Percentiles rank a stretch among this genome's conserved stretches.
phyloP scores from a whole-genome alignment of 2,329 filamentous ascomycete genomes.

The Tolypocladium tropicale region DNA sequence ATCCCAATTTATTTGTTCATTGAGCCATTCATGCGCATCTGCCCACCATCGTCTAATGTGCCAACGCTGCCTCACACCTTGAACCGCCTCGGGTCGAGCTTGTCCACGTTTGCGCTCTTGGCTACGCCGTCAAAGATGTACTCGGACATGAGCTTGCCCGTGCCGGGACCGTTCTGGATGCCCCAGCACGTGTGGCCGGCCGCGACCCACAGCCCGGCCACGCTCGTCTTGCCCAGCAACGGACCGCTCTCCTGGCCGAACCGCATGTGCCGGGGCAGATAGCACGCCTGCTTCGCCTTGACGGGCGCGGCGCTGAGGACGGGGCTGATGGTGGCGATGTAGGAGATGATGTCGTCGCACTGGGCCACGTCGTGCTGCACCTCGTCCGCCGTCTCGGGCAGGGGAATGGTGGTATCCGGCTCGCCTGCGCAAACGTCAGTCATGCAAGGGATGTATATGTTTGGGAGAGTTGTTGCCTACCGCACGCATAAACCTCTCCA shows the following conservation, averaged over 20 bases:
- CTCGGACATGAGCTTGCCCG: slow-evolving; percentile 71
- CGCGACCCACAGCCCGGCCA: slow-evolving; percentile 68
- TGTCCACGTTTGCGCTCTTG: slow-evolving; percentile 55
- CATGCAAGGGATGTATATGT: too few relatives aligned
- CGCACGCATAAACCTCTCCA: slow-evolving; percentile 87
- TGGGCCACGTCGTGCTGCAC: slow-evolving; percentile 66
- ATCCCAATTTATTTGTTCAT: too few relatives aligned
- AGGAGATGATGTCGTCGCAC: slow-evolving; percentile 78
- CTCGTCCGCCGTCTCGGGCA: slow-evolving; percentile 65
- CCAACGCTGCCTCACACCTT: slow-evolving; percentile 29
- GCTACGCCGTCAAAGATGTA: slow-evolving; percentile 64
- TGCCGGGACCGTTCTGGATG: slow-evolving; percentile 89
- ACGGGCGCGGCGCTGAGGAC: slow-evolving; percentile 58
- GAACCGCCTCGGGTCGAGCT: slow-evolving; percentile 57
- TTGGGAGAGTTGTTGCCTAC: slow-evolving; percentile 26
- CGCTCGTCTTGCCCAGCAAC: slow-evolving; percentile 64
- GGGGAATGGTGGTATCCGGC: slow-evolving; percentile 62
- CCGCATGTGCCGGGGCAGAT: slow-evolving; percentile 67
- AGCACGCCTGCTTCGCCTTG: slow-evolving; percentile 78
- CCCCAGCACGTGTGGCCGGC: slow-evolving; percentile 96
- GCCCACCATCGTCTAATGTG: too few relatives aligned
- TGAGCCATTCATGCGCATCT: too few relatives aligned
- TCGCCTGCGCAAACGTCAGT: slow-evolving; percentile 39
- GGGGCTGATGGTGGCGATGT: slow-evolving; percentile 58
- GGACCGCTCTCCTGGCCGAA: slow-evolving; percentile 56